Conservation (phyloP, 108 stramenopile species). For the Discostella stelligeroides region DNA sequence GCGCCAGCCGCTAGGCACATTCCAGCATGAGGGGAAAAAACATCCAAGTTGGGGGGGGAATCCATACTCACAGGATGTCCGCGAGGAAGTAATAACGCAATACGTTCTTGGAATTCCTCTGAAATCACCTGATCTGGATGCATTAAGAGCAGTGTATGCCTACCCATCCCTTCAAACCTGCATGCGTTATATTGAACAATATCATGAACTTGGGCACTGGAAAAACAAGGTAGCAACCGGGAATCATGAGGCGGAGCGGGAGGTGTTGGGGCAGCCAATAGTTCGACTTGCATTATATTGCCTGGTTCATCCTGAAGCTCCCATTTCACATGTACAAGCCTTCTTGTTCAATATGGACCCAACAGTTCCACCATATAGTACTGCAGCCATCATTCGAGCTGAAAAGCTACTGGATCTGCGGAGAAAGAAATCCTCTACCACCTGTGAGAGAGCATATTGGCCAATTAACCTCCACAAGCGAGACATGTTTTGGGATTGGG, state of each 20-base stretch:
- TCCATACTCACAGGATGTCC: conserved; percentile 22
- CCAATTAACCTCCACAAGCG: neutral
- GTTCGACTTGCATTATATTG: neutral
- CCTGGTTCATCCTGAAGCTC: conserved; percentile 2
- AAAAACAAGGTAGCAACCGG: neutral
- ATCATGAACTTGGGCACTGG: neutral
- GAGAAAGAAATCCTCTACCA: too few species aligned
- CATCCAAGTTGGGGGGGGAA: conserved; percentile 25
- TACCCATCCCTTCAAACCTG: conserved; percentile 1
- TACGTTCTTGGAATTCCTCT: conserved; percentile 6
- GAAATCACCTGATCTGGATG: conserved; percentile 4
- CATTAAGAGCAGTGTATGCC: neutral
- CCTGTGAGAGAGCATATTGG: neutral
- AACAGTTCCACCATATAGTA: conserved; percentile 18
- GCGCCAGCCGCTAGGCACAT: conserved; percentile 18
- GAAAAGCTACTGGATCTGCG: conserved; percentile 12
- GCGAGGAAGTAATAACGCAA: conserved; percentile 17
- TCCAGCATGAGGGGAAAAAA: neutral
- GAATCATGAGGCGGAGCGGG: conserved; percentile 16
- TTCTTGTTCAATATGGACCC: too few species aligned
- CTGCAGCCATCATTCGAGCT: neutral
- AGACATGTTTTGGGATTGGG: too few species aligned
- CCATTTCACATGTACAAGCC: conserved; percentile 25
- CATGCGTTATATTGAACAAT: conserved; percentile 3
- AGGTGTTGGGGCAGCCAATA: conserved; percentile 5